A percentile compares a stretch with the other conserved stretches of the same genome.
Evolutionary conservation across 2,329 filamentous ascomycete genomes (phyloP).

Genomic region (Trichothecium roseum): DNA sequence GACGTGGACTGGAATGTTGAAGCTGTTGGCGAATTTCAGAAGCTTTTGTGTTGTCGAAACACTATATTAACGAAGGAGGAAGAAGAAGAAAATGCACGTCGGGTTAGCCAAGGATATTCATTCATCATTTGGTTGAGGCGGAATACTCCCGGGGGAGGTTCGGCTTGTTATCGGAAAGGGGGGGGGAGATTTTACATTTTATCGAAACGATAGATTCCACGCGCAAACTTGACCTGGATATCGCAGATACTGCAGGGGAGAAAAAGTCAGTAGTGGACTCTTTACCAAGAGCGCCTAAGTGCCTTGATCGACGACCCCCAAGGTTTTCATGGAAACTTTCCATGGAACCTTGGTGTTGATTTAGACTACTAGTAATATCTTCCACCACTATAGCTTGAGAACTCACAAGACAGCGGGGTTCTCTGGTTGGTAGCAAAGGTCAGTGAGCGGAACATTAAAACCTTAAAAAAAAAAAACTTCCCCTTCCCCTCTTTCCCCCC

Average conservation of each 20-base stretch:
- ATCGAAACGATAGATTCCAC: conserved; percentile 73
- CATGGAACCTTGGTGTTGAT: not conserved
- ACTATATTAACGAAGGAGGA: too few relatives aligned
- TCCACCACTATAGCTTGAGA: too few relatives aligned
- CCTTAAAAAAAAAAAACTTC: too few relatives aligned
- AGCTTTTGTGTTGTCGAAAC: conserved; percentile 59
- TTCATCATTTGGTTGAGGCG: too few relatives aligned
- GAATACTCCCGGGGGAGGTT: conserved; percentile 1
- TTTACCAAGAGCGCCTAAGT: not conserved
- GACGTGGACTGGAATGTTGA: conserved; percentile 69
- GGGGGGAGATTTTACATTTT: conserved; percentile 49
- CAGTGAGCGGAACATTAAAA: too few relatives aligned
- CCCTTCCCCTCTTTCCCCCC: not conserved
- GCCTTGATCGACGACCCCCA: not conserved
- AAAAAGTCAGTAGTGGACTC: not conserved
- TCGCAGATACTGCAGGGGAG: conserved; percentile 65
- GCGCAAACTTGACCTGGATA: conserved; percentile 85
- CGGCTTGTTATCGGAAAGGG: conserved; percentile 1
- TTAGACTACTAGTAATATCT: not conserved
- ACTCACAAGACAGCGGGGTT: conserved; percentile 41
- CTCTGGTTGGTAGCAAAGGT: conserved; percentile 19
- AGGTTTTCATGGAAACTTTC: not conserved
- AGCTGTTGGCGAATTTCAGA: conserved; percentile 50
- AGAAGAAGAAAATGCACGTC: too few relatives aligned
- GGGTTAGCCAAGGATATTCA: too few relatives aligned